Evolutionary conservation across 768 basidiomycete genomes (phyloP), one percentile per base, ranked within the genome.

Genomic region (Trametes punicea): DNA sequence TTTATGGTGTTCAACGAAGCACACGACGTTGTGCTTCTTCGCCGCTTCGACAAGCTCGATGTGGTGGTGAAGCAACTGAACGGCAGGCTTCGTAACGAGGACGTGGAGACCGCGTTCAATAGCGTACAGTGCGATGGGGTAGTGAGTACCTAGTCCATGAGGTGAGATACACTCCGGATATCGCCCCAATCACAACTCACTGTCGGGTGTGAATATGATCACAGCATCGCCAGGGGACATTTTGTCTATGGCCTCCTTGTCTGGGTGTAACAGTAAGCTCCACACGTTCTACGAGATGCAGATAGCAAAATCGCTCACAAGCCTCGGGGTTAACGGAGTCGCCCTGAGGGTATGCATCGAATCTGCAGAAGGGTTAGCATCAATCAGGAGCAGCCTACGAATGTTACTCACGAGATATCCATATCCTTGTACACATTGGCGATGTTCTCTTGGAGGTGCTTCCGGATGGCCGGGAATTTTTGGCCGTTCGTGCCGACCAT

Each of bases 1-100:
- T 69, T 93, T 93, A 74, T 93, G 91, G 66, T 96, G 92, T 69
- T 97, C 94, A n/a, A 96, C 93, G 68, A 90, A 93, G 71, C 90
- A 93, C 2, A 92, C 79, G 18, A 95, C 85, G 45, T 86, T 85
- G 67, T 93, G 79, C 71, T 88, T 81, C 63, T 78, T 82, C 29
- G 94, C 90, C 10, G 89, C 82, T 33, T 79, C 77, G 60, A 93
- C 84, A 46, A 96, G 79, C 27, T 81, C 80, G 57, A 82, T 84
- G 71, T 97, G 94, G 68, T 97, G 87, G 48, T 83, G 78, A 52
- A 97, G 79, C 16, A 90, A 77, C 65, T 96, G 87, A 0, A 91
- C 93, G 4, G 93, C 94, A 3, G 94, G 94, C 71, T 96, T 97
- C 40, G 94, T 97, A 58, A 96, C 81, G 36, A 96, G 82, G 46